A percentile compares a stretch with the other conserved stretches of the same genome.
Evolutionary conservation across 352 stramenopile genomes (phyloP).

Genomic region (Globisporangium apiculatum): DNA sequence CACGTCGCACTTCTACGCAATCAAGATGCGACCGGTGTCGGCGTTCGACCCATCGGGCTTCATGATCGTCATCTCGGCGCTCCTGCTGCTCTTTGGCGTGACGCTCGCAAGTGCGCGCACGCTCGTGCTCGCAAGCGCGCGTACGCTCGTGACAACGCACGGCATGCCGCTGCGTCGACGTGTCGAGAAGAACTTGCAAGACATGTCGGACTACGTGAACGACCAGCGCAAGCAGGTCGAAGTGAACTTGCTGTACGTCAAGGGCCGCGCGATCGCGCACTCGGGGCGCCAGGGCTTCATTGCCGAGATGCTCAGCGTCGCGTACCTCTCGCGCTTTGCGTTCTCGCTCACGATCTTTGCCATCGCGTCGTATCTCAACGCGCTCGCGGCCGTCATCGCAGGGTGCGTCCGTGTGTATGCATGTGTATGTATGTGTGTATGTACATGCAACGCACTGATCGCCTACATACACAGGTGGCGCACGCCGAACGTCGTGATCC

Average conservation of each 20-base stretch:
- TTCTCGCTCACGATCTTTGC: conserved; percentile 77
- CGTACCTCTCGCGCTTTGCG: conserved; percentile 74
- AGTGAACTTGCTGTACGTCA: conserved; percentile 15
- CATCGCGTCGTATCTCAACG: conserved; percentile 80
- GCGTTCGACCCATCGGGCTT: conserved; percentile 83
- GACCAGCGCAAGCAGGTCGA: conserved; percentile 58
- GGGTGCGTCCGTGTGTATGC: conserved; percentile 21
- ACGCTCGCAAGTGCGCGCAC: conserved; percentile 38
- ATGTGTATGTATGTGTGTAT: neutral
- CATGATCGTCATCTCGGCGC: conserved; percentile 66
- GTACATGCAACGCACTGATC: too few species aligned
- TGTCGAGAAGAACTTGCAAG: conserved; percentile 69
- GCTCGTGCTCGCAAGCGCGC: conserved; percentile 25
- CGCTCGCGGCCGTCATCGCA: conserved; percentile 68
- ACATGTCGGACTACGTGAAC: conserved; percentile 69
- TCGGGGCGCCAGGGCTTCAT: conserved; percentile 65
- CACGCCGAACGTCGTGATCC: conserved; percentile 78
- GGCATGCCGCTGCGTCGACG: conserved; percentile 41
- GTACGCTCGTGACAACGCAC: neutral
- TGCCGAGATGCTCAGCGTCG: conserved; percentile 82
- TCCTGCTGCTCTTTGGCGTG: conserved; percentile 63
- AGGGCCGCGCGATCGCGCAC: too few species aligned
- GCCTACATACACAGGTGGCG: conserved; percentile 35
- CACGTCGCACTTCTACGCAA: conserved; percentile 76
- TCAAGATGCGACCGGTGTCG: conserved; percentile 71